phyloP scores from a whole-genome alignment of 345 rosid species.

The Fremontodendron californicum region DNA sequence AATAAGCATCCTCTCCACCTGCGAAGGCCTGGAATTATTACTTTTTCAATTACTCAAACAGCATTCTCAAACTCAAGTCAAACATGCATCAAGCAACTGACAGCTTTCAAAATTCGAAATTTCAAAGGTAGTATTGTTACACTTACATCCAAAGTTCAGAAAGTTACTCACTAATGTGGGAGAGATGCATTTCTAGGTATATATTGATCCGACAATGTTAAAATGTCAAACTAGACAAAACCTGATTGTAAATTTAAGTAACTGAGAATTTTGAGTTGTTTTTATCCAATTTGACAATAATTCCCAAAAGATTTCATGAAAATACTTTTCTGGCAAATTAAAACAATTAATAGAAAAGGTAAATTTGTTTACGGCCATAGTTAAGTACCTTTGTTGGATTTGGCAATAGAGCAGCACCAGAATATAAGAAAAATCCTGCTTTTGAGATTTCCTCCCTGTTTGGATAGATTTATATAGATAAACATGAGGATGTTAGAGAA shows the following conservation, averaged over 20 bases:
- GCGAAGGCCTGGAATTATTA: constrained; percentile 86
- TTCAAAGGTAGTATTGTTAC: not conserved
- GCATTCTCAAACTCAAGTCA: constrained; percentile 13
- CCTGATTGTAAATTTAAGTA: not conserved
- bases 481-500: not conserved
- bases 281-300: not conserved
- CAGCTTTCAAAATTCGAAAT: not conserved
- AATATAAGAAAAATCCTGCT: constrained; percentile 40
- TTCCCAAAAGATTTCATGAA: not conserved
- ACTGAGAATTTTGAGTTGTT: not conserved
- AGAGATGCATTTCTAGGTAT: not conserved
- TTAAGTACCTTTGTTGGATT: constrained; percentile 55
- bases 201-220: not conserved
- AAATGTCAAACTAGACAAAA: not conserved
- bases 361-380: not conserved
- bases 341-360: not conserved
- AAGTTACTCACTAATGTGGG: not conserved
- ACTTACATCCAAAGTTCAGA: not conserved
- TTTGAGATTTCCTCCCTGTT: constrained; percentile 49
- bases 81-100: not conserved
- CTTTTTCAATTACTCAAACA: constrained; percentile 44
- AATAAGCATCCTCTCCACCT: constrained; percentile 81
- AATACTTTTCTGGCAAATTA: not conserved
- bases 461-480: constrained; percentile 14
- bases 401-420: constrained; percentile 55